These are phyloP conservation scores for Tribonema minus DNA, from an alignment of 108 stramenopile species.

Conservation along the genomic window DNA sequence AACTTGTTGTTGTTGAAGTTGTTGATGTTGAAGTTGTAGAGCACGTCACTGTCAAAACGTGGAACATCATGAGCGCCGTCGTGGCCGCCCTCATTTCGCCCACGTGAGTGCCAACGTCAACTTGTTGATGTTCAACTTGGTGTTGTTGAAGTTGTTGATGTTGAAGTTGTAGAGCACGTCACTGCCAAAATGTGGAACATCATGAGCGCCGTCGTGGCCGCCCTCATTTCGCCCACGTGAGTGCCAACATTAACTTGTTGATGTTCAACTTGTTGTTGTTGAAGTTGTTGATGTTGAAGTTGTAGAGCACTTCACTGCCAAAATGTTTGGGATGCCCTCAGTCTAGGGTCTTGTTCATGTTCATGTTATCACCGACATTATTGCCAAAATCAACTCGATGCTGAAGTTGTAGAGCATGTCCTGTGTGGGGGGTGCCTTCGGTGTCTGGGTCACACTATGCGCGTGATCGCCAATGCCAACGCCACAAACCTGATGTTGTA, in stretches of 20 bases:
- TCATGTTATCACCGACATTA: too few species aligned
- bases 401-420: too few species aligned
- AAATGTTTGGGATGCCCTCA: background rate
- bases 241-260: too few species aligned
- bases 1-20: background rate
- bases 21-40: background rate
- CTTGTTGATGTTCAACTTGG: background rate
- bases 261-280: background rate
- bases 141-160: background rate
- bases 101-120: conserved; percentile 10
- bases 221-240: conserved; percentile 28
- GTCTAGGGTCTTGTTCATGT: too few species aligned
- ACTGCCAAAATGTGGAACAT: conserved; percentile 8
- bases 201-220: conserved; percentile 7
- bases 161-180: background rate
- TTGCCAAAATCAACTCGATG: too few species aligned
- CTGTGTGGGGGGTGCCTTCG: too few species aligned
- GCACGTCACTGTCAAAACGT: background rate
- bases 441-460: too few species aligned
- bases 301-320: background rate
- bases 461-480: too few species aligned
- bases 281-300: background rate
- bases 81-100: conserved; percentile 33
- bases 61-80: conserved; percentile 12
- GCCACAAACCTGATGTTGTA: too few species aligned